A percentile compares a stretch with the other conserved stretches of the same genome.
Conservation (phyloP, 2,329 filamentous ascomycete genomes). For the Incumbomyces lentus region DNA sequence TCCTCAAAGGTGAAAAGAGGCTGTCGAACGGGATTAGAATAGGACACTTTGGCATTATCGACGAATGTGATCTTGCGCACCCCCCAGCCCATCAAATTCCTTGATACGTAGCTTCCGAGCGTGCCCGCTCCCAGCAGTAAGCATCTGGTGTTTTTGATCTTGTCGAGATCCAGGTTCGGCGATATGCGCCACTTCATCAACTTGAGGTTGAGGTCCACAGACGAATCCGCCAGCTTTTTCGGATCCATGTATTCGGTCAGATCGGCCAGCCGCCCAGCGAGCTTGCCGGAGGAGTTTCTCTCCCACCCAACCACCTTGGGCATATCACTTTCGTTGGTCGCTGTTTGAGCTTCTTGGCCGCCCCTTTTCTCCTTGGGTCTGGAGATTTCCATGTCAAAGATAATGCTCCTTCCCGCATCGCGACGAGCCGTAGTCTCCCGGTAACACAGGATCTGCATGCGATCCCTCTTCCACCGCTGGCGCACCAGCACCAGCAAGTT, state of each 20-base stretch:
- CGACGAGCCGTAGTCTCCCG: conserved; percentile 68
- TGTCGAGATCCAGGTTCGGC: conserved; percentile 74
- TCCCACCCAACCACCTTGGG: conserved; percentile 97
- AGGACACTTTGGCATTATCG: conserved; percentile 86
- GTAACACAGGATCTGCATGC: conserved; percentile 80
- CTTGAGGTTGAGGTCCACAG: conserved; percentile 91
- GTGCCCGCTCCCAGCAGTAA: conserved; percentile 87
- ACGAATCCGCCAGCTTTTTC: conserved; percentile 71
- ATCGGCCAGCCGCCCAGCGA: conserved; percentile 68
- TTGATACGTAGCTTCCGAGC: conserved; percentile 82
- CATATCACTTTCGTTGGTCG: conserved; percentile 36
- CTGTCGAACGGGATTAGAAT: conserved; percentile 91
- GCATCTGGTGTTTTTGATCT: conserved; percentile 81
- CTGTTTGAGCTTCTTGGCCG: conserved; percentile 9
- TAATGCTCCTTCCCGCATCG: conserved; percentile 70
- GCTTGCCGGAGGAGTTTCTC: conserved; percentile 65
- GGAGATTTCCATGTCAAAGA: conserved; percentile 49
- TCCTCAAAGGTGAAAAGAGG: conserved; percentile 86
- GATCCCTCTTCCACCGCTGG: conserved; percentile 65
- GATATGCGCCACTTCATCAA: conserved; percentile 98
- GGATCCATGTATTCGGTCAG: conserved; percentile 93
- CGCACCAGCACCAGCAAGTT: conserved; percentile 80
- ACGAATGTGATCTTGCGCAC: conserved; percentile 92
- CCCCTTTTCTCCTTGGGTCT: background rate
- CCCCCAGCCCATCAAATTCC: conserved; percentile 90